phyloP scores from a whole-genome alignment of 164 flowering plant genomes.

The Umbellularia californica region DNA sequence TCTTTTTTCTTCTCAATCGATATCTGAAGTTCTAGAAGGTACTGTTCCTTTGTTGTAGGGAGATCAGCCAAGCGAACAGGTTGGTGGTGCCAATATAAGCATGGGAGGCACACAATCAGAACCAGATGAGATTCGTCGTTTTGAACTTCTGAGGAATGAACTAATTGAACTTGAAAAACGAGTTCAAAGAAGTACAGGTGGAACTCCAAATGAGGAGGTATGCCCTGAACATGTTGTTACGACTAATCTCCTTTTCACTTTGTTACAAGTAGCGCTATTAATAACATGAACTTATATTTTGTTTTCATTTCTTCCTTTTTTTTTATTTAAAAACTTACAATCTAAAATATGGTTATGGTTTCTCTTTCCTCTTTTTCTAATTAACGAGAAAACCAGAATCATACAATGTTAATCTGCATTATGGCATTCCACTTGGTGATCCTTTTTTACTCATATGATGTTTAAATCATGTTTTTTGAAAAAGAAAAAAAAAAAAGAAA shows the following conservation, averaged over 20 bases:
- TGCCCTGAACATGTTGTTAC: background rate
- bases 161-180: conserved; percentile 86
- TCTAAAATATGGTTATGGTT: no score
- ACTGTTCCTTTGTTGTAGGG: conserved; percentile 37
- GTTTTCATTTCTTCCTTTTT: background rate
- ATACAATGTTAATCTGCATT: no score
- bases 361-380: no score
- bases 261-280: background rate
- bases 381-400: no score
- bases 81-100: conserved; percentile 10
- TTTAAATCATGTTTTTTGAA: no score
- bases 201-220: conserved; percentile 67
- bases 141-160: conserved; percentile 75
- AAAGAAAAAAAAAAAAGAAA: no score
- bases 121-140: conserved; percentile 64
- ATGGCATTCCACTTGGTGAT: no score
- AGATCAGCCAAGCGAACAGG: conserved; percentile 24
- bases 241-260: background rate
- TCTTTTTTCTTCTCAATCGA: background rate
- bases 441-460: no score
- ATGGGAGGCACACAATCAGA: conserved; percentile 31
- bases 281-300: background rate
- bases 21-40: background rate
- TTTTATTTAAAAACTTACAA: no score
- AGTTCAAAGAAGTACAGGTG: conserved; percentile 72